Conservation (phyloP, 202 grass and related monocot species). For the Digitaria exilis region DNA sequence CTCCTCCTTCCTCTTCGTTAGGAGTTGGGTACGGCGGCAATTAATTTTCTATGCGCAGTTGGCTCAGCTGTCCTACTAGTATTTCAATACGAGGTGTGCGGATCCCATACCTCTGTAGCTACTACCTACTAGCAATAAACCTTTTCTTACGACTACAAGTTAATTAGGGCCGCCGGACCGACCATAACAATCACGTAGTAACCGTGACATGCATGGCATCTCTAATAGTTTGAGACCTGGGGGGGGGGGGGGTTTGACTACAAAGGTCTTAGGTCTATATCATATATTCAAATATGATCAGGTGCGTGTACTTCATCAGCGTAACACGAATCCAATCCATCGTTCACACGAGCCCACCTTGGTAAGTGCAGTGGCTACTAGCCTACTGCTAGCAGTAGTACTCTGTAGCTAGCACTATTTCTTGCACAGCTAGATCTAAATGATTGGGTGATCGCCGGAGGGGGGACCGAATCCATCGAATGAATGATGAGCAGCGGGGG, state of each 20-base stretch:
- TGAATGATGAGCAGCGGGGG: conserved; percentile 11
- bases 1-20: not conserved
- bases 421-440: conserved; percentile 8
- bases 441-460: conserved; percentile 21
- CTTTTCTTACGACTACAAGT: not conserved
- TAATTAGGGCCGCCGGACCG: not conserved
- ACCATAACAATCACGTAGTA: not conserved
- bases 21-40: conserved; percentile 31
- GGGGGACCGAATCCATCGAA: conserved; percentile 31
- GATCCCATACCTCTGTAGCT: conserved; percentile 30
- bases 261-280: no score
- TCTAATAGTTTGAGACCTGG: not conserved
- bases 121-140: conserved; percentile 7
- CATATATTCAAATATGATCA: no score
- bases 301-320: no score
- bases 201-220: not conserved
- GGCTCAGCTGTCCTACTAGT: not conserved
- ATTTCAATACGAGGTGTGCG: conserved; percentile 11
- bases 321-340: conserved; percentile 11
- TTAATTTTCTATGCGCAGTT: conserved; percentile 13
- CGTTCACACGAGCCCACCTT: not conserved
- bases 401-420: not conserved
- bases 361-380: not conserved
- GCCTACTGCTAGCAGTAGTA: not conserved
- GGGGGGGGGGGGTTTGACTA: no score